Percentiles rank a stretch among this genome's conserved stretches.
phyloP scores from a whole-genome alignment of 2,329 filamentous ascomycete genomes.

The Decorospora gaudefroyi region DNA sequence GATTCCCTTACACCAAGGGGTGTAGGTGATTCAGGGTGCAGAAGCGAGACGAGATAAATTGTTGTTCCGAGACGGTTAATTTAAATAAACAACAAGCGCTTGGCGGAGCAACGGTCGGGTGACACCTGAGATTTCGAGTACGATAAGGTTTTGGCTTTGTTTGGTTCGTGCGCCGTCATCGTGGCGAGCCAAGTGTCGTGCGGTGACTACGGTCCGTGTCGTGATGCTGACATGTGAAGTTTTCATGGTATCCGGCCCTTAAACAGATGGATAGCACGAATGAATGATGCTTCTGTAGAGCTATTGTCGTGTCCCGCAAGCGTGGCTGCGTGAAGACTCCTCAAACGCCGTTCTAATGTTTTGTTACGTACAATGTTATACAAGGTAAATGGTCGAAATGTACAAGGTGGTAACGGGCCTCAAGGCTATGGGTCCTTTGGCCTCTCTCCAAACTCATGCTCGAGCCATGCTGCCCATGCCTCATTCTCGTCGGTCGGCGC shows the following conservation, averaged over 20 bases:
- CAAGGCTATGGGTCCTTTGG: constrained; percentile 28
- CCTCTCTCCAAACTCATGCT: constrained; percentile 34
- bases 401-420: background rate
- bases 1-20: too few species aligned
- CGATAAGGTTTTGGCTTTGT: constrained; percentile 3
- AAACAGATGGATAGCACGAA: too few species aligned
- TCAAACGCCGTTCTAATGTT: constrained; percentile 20
- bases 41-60: constrained; percentile 21
- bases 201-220: too few species aligned
- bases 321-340: too few species aligned
- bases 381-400: constrained; percentile 4
- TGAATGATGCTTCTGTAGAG: too few species aligned
- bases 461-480: constrained; percentile 36
- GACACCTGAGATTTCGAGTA: constrained; percentile 2
- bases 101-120: constrained; percentile 11
- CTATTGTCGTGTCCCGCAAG: too few species aligned
- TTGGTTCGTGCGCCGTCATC: constrained; percentile 4
- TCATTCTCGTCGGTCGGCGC: constrained; percentile 12
- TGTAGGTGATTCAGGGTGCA: constrained; percentile 1
- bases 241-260: too few species aligned
- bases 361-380: constrained; percentile 12
- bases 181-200: too few species aligned
- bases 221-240: too few species aligned
- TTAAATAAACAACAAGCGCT: constrained; percentile 19
- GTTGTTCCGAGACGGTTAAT: constrained; percentile 16